Base-by-base conservation (phyloP, 352 stramenopile species). In the Phytophthora palmivora region DNA sequence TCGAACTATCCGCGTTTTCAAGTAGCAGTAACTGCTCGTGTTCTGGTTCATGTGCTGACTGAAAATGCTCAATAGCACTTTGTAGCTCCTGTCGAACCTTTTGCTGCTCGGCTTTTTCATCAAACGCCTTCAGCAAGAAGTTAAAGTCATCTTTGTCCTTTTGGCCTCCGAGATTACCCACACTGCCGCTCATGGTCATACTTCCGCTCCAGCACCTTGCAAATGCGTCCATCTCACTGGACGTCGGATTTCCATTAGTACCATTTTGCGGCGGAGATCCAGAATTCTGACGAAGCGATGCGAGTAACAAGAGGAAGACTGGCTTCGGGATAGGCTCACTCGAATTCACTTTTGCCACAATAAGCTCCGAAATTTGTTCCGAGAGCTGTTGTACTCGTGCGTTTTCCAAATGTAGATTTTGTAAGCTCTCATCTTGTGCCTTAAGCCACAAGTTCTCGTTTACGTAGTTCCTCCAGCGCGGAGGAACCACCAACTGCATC, bases 121-220 rank as follows among this genome's bases (percentile, higher is more conserved):
- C 83, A 51, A 82, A 92, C 5, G 79, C 79, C 48, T 86, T 84
- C 8, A 90, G 55, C 19, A 92, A 74, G 46, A 89, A 92, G 14
- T 63, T 76, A 50, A 87, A 87, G 45, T 90, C 83, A 36, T 92
- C 83, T 36, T 87, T 88, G 46, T 52, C 63, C 55, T 74, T 75
- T 16, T 49, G 18, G 10, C 50, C 39, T 48, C 63, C 55, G 4
- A 76, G 36, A 42, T 72, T 71, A 12, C 51, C 45, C 11, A 65
- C 45, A n/a, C 66, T 73, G n/a, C 61, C 63, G 15, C 62, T 81
- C 72, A 73, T 74, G 0, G 52, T 74, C 63, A 79, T 79, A 22
- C 73, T 80, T 37, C 51, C 67, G 32, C 71, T 78, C 58, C 69
- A 79, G 42, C 64, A 78, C 30, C 63, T 62, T 16, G 49, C 37